Evolutionary conservation across 805 yeast species (phyloP).

Genomic region (Lipomyces kockii): DNA sequence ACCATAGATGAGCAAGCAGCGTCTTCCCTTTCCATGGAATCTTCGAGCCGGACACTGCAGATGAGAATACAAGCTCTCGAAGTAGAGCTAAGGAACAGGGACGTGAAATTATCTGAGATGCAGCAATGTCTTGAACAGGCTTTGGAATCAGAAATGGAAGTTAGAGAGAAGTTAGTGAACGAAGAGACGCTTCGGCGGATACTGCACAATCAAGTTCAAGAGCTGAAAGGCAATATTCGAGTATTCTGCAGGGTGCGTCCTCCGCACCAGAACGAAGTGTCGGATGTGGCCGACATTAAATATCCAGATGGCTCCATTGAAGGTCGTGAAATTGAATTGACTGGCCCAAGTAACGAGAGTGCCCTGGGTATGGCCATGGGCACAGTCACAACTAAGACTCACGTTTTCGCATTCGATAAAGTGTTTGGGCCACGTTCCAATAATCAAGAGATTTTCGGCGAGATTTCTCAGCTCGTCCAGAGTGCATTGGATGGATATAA

Average conservation of each 20-base stretch:
- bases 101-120: conserved; percentile 36
- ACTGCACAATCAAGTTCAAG: conserved; percentile 77
- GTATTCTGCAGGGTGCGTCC: conserved; percentile 90
- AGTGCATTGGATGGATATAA: conserved; percentile 86
- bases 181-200: conserved; percentile 64
- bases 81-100: conserved; percentile 32
- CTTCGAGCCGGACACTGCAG: conserved; percentile 33
- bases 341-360: conserved; percentile 37
- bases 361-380: conserved; percentile 36
- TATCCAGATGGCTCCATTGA: conserved; percentile 43
- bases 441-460: conserved; percentile 75
- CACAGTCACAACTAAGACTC: conserved; percentile 38
- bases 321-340: conserved; percentile 38
- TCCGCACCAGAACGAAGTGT: conserved; percentile 38
- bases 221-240: conserved; percentile 86
- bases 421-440: conserved; percentile 62
- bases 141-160: conserved; percentile 41
- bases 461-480: conserved; percentile 83
- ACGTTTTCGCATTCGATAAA: conserved; percentile 72
- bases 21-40: conserved; percentile 36
- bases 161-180: conserved; percentile 49
- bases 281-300: conserved; percentile 43
- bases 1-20: conserved; percentile 44
- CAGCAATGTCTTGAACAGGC: conserved; percentile 41
- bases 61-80: conserved; percentile 36